phyloP scores from a whole-genome alignment of 2,329 filamentous ascomycete species.

The Pseudonectria buxi region DNA sequence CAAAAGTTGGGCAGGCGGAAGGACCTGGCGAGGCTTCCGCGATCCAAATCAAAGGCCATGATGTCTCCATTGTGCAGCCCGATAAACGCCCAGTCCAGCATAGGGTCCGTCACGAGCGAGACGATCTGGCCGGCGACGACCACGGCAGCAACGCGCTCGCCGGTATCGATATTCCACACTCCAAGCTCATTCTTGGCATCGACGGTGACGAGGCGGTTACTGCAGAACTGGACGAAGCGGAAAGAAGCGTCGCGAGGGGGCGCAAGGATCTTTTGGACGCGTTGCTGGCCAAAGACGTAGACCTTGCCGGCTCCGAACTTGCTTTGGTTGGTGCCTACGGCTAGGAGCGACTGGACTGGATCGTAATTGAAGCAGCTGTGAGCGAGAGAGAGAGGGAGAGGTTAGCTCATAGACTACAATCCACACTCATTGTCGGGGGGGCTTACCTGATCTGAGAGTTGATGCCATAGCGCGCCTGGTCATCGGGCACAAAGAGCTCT shows the following conservation, averaged over 20 bases:
- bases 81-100: slow-evolving; percentile 87
- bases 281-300: slow-evolving; percentile 77
- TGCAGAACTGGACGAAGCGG: slow-evolving; percentile 73
- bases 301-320: slow-evolving; percentile 81
- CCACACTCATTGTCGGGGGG: slow-evolving; percentile 3
- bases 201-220: slow-evolving; percentile 75
- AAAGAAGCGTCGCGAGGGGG: slow-evolving; percentile 69
- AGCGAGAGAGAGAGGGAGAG: slow-evolving; percentile 13
- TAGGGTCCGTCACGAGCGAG: slow-evolving; percentile 73
- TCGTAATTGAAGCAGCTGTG: slow-evolving; percentile 77
- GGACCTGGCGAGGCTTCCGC: slow-evolving; percentile 59
- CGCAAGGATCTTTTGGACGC: slow-evolving; percentile 69
- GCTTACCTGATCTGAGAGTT: slow-evolving; percentile 62
- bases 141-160: slow-evolving; percentile 59
- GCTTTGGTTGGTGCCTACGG: slow-evolving; percentile 82
- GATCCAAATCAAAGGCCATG: slow-evolving; percentile 87
- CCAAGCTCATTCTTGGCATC: slow-evolving; percentile 81
- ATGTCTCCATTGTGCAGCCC: slow-evolving; percentile 79
- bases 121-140: slow-evolving; percentile 71
- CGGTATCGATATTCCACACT: slow-evolving; percentile 73
- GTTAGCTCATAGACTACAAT: slow-evolving; percentile 6
- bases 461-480: slow-evolving; percentile 76
- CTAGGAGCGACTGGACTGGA: slow-evolving; percentile 86
- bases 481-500: slow-evolving; percentile 75
- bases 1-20: slow-evolving; percentile 87